Percentiles rank a stretch among this genome's conserved stretches.
phyloP scores from a whole-genome alignment of 495 filamentous ascomycete genomes.

The Penicilliopsis zonata region DNA sequence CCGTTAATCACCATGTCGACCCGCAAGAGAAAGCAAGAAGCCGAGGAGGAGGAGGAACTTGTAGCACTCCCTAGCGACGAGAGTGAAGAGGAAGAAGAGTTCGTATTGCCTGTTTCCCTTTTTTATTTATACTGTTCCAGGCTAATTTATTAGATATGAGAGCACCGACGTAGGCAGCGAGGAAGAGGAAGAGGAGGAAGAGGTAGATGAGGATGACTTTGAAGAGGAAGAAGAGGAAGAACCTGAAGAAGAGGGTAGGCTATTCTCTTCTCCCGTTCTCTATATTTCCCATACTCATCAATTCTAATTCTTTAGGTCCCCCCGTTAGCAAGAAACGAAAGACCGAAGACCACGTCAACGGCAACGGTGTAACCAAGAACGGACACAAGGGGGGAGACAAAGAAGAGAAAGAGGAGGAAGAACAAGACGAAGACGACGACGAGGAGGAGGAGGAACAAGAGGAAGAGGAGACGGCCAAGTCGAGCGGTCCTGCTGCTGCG shows the following conservation, averaged over 20 bases:
- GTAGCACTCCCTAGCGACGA: slow-evolving; percentile 49
- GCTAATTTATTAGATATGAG: slow-evolving; percentile 27
- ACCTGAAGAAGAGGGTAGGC: slow-evolving; percentile 12
- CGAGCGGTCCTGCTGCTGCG: slow-evolving; percentile 29
- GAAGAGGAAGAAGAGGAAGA: slow-evolving; percentile 19
- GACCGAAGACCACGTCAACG: too few relatives aligned
- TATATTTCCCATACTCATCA: neutral
- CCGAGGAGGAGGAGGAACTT: slow-evolving; percentile 46
- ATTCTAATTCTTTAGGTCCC: slow-evolving; percentile 3
- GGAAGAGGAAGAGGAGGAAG: slow-evolving; percentile 21
- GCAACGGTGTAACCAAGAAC: too few relatives aligned
- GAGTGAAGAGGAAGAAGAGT: slow-evolving; percentile 55
- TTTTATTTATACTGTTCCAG: neutral
- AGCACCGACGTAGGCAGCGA: slow-evolving; percentile 40
- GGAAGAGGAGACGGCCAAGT: slow-evolving; percentile 19
- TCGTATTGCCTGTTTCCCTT: slow-evolving; percentile 18
- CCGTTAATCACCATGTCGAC: slow-evolving; percentile 41
- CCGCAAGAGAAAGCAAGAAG: slow-evolving; percentile 55
- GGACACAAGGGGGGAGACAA: slow-evolving; percentile 21
- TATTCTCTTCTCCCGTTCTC: neutral
- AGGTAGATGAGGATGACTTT: slow-evolving; percentile 8
- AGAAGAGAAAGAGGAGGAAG: slow-evolving; percentile 17
- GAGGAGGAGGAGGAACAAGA: slow-evolving; percentile 22
- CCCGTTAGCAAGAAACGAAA: slow-evolving; percentile 32
- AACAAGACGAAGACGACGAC: slow-evolving; percentile 22